Percentiles rank a stretch among this genome's conserved stretches.
These are phyloP conservation scores for Heimioporus sp. DNA, from an alignment of 768 basidiomycete genomes.

Conservation along the genomic window DNA sequence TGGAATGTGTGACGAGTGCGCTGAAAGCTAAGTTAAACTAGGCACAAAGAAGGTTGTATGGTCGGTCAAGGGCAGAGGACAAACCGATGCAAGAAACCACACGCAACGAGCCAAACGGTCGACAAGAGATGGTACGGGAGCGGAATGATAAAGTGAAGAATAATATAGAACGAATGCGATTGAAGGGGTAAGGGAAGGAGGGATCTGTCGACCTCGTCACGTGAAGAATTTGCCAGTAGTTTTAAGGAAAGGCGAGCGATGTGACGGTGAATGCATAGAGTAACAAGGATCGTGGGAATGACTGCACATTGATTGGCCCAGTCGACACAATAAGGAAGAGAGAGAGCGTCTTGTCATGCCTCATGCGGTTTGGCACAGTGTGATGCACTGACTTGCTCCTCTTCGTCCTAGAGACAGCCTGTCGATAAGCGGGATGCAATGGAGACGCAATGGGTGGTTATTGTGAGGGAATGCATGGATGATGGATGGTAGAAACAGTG, in stretches of 20 bases:
- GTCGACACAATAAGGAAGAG: constrained; percentile 16
- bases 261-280: constrained; percentile 57
- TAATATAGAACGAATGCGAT: constrained; percentile 71
- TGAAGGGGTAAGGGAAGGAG: constrained; percentile 41
- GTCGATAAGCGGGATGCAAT: constrained; percentile 50
- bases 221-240: constrained; percentile 44
- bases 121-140: constrained; percentile 34
- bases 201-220: constrained; percentile 56
- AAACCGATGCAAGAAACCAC: constrained; percentile 33
- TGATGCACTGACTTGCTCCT: constrained; percentile 12
- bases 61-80: constrained; percentile 22
- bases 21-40: constrained; percentile 31
- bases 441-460: constrained; percentile 41
- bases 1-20: constrained; percentile 29
- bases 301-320: constrained; percentile 30
- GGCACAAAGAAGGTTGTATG: constrained; percentile 29
- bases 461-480: constrained; percentile 68
- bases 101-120: constrained; percentile 35
- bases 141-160: constrained; percentile 77
- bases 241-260: constrained; percentile 42
- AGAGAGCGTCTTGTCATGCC: constrained; percentile 9
- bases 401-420: constrained; percentile 39
- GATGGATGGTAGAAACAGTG: constrained; percentile 64
- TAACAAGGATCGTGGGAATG: constrained; percentile 44
- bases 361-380: constrained; percentile 21